Evolutionary conservation across 2,329 filamentous ascomycete genomes (phyloP).

Genomic region (Neofusicoccum cordaticola): DNA sequence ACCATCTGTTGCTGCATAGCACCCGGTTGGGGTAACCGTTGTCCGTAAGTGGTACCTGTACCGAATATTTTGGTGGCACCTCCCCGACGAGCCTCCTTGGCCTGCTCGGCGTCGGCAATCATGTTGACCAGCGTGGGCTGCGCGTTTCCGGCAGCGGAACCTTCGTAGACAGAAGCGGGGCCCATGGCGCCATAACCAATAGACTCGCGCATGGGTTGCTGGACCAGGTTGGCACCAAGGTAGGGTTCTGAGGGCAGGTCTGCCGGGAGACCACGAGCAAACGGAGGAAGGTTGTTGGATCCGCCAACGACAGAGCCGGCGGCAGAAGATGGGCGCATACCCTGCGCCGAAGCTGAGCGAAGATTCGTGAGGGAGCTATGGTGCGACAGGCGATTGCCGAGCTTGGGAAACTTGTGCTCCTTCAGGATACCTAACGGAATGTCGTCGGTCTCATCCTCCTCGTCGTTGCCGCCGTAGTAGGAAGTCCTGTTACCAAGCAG

Average conservation of each 20-base stretch:
- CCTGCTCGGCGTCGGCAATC: slow-evolving; percentile 36
- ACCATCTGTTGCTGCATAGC: slow-evolving; percentile 2
- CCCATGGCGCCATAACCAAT: slow-evolving; percentile 27
- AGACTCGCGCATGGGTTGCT: slow-evolving; percentile 33
- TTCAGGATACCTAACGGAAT: slow-evolving; percentile 38
- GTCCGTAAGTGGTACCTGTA: neutral
- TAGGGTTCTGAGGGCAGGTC: slow-evolving; percentile 27
- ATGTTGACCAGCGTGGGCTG: slow-evolving; percentile 36
- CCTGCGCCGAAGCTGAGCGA: slow-evolving; percentile 9
- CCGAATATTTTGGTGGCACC: slow-evolving; percentile 14
- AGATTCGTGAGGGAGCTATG: slow-evolving; percentile 10
- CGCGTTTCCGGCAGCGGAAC: slow-evolving; percentile 28
- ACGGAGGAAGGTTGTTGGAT: slow-evolving; percentile 29
- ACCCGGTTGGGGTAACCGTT: slow-evolving; percentile 10
- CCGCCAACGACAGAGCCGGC: neutral
- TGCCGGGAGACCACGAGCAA: slow-evolving; percentile 34
- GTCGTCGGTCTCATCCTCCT: slow-evolving; percentile 26
- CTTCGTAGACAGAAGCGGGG: slow-evolving; percentile 34
- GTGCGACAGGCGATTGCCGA: slow-evolving; percentile 5
- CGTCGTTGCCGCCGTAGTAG: neutral
- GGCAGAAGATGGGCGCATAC: slow-evolving; percentile 3
- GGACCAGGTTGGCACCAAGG: slow-evolving; percentile 35
- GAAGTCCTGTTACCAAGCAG: slow-evolving; percentile 6
- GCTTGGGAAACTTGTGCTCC: slow-evolving; percentile 35
- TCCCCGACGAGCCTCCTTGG: slow-evolving; percentile 25